phyloP scores from a whole-genome alignment of 2,329 filamentous ascomycete species.

The Neopestalotiopsis clavispora region DNA sequence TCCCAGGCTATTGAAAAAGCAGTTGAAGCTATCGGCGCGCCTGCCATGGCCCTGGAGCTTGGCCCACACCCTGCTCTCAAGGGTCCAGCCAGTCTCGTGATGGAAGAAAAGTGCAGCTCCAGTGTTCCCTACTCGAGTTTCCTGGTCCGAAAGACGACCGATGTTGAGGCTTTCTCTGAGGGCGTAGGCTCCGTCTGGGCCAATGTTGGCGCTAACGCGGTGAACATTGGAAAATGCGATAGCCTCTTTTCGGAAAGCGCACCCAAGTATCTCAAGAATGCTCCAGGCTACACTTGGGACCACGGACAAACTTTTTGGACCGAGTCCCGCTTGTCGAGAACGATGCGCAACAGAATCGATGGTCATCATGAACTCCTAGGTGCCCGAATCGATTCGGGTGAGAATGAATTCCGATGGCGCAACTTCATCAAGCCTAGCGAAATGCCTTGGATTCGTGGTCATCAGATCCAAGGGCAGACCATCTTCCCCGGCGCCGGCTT shows the following conservation, averaged over 20 bases:
- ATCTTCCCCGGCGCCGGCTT: conserved; percentile 28
- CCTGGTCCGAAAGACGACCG: conserved; percentile 5
- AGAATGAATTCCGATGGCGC: conserved; percentile 20
- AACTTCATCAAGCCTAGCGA: conserved; percentile 18
- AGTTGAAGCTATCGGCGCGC: not conserved
- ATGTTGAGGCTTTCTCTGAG: conserved; percentile 13
- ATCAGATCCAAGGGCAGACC: conserved; percentile 22
- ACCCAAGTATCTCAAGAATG: conserved; percentile 9
- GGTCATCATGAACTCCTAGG: conserved; percentile 21
- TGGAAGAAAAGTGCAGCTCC: not conserved
- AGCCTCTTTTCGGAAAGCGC: not conserved
- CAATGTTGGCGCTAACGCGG: not conserved
- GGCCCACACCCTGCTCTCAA: conserved; percentile 16
- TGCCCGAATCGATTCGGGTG: not conserved
- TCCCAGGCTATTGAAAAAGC: not conserved
- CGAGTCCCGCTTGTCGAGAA: conserved; percentile 17
- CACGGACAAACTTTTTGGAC: conserved; percentile 8
- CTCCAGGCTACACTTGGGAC: conserved; percentile 26
- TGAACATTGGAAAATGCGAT: not conserved
- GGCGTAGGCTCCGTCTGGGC: conserved; percentile 22
- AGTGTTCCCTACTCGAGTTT: conserved; percentile 19
- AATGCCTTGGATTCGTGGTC: conserved; percentile 22
- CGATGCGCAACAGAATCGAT: conserved; percentile 11
- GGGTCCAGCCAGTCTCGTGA: not conserved
- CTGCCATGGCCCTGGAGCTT: not conserved